Evolutionary conservation across 225 moss, liverwort and hornwort species (phyloP), one percentile per base, ranked within the genome.

Genomic region (Marchantia paleacea): DNA sequence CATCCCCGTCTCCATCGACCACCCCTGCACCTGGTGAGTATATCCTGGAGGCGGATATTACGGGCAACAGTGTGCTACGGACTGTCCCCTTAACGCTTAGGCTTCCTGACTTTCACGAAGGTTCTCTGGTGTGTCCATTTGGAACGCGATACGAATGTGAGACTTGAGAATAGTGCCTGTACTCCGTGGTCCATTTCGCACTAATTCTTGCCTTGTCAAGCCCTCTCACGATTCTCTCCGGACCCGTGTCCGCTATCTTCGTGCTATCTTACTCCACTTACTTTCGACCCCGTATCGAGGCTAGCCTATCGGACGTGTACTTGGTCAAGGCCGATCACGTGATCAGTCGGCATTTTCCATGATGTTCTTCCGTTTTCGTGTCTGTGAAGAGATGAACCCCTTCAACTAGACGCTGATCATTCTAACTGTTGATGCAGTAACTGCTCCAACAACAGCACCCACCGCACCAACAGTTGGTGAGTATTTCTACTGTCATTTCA

Each of bases 21-120:
- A 4, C 75, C 30, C 76, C 76, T 18, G 29, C 61, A 30, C 57
- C 60, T 55, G 75, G 55, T 75, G 20, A 75, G 75, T 31, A 9
- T 31, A 2, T 0, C 18, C 19, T 0, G 4, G 9, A 31, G 31
- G 7, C 0, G 11, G 13, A 12, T 24, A 3, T 39, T 5, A 39
- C 39, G 39, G 3, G 39, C 39, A 5, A 39, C 39, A 39, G 10
- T 12, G 39, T 13, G 0, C 14, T 25, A 11, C 24, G 52, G 12
- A 12, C 10, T n/a, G 10, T 22, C 1, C 48, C 9, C 10, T 50
- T 4, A 6, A 10, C 48, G 22, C 22, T 20, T 0, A 24, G 10
- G 20, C 73, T 10, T 12, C 0, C 12, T 18, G 11, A 52, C 11
- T 52, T 25, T n/a, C n/a, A n/a, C n/a, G n/a, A n/a, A n/a, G n/a